Base-by-base conservation (phyloP, 345 rosid species). In the Capsella bursapastoris region DNA sequence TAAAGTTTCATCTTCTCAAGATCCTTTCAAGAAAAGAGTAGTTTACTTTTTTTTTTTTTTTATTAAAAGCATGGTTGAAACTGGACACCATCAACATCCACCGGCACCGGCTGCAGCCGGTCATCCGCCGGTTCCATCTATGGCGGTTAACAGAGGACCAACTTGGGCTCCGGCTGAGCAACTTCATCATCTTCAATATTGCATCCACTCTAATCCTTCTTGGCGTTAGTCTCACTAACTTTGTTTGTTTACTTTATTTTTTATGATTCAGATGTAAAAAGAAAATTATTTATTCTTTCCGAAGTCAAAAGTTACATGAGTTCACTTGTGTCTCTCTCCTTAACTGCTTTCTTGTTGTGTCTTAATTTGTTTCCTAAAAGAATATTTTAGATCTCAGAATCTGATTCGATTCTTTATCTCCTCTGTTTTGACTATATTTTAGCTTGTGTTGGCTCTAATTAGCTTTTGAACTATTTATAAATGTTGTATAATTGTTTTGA, bases 171-270 rank as follows among this genome's bases (percentile, higher is more conserved):
- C 99, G 6, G 84, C 84, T 6, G 99, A 95, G 83, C 97, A 90
- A 79, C 97, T 95, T 71, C 90, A 79, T 69, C 97, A 90, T 56
- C 96, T 95, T 68, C 85, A 90, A 68, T 95, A 81, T 77, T 95
- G 98, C 97, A 95, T 95, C 97, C 90, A 92, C 78, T 92, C 99
- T 70, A 95, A 95, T 66, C 99, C 99, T 65, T 68, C 92, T 31
- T 95, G 98, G 99, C 82, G 99, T 94, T 66, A 87, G 97, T 70
- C 27, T 28, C 22, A 38, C 14, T 75, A 40, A 12, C 72, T 28
- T 11, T 34, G 8, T 63, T 43, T 55, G 48, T 37, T 70, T 41
- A 44, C 64, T 72, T 62, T 61, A 71, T 51, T 62, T 34, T 31
- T 34, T 7, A 22, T 22, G 77, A 57, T 81, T 69, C 78, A 44